Conservation (phyloP, 2,329 filamentous ascomycete genomes). For the Alternaria longipes region DNA sequence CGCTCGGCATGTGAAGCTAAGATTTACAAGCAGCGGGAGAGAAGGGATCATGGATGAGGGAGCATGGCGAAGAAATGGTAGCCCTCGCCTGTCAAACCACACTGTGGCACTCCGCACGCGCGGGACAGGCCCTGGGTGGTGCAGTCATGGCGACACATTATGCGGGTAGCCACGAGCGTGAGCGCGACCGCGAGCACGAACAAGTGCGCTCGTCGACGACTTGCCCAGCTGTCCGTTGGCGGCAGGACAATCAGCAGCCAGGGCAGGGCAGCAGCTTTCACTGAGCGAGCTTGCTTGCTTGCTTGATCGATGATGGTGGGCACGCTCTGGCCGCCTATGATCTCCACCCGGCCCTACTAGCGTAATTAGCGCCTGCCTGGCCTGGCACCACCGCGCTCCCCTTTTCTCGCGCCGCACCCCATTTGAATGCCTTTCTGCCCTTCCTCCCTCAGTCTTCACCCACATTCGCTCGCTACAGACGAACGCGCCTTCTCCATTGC, state of each 20-base stretch:
- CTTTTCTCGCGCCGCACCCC: conserved; percentile 27
- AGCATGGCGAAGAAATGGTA: neutral
- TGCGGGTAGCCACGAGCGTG: conserved; percentile 1
- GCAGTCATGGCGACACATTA: conserved; percentile 1
- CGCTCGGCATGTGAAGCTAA: conserved; percentile 4
- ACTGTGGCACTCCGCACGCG: neutral
- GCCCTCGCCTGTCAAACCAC: conserved; percentile 9
- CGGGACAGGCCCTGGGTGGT: neutral
- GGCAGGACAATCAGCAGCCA: neutral
- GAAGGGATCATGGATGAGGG: neutral
- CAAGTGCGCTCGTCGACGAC: neutral
- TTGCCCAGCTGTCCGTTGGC: neutral
- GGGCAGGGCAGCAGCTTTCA: neutral
- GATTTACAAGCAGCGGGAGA: neutral
- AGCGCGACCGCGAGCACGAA: no score
- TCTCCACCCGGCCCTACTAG: conserved; percentile 26
- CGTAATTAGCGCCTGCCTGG: conserved; percentile 14
- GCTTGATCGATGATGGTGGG: conserved; percentile 18
- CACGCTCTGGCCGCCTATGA: conserved; percentile 27
- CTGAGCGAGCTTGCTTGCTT: neutral
- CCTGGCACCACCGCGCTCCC: conserved; percentile 31
- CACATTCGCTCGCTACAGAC: conserved; percentile 35
- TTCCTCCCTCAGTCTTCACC: conserved; percentile 31
- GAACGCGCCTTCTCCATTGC: conserved; percentile 34
- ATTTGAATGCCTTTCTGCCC: conserved; percentile 16